Percentiles rank a stretch among this genome's conserved stretches.
Conservation (phyloP, 768 basidiomycete genomes). For the Pulveroboletus ravenelii region DNA sequence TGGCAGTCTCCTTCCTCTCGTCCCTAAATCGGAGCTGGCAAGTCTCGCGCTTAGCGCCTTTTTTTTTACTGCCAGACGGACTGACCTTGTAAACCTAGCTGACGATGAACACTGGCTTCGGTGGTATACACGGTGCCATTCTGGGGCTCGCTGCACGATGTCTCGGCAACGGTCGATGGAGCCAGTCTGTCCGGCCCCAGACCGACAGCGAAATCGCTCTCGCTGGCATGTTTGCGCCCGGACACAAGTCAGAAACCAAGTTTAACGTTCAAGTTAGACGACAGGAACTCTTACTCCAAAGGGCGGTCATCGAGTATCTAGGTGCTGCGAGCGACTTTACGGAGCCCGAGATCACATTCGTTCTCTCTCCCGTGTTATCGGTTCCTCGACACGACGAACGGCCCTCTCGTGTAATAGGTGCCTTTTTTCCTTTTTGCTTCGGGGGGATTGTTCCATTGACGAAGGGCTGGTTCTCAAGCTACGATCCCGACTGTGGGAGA, state of each 20-base stretch:
- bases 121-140: constrained; percentile 77
- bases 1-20: constrained; percentile 59
- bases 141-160: constrained; percentile 69
- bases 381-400: constrained; percentile 56
- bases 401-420: constrained; percentile 53
- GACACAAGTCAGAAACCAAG: constrained; percentile 47
- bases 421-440: not conserved
- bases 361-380: constrained; percentile 64
- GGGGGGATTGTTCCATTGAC: not conserved
- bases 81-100: constrained; percentile 31
- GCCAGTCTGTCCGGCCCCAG: constrained; percentile 52
- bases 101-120: constrained; percentile 74
- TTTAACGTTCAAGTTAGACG: constrained; percentile 56
- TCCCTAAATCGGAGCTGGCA: constrained; percentile 77
- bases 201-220: constrained; percentile 62
- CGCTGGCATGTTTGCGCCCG: constrained; percentile 50
- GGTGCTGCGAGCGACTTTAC: constrained; percentile 71
- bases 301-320: constrained; percentile 61
- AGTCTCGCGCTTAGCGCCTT: constrained; percentile 21
- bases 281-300: constrained; percentile 55
- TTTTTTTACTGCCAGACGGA: not conserved
- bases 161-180: constrained; percentile 57
- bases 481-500: constrained; percentile 76
- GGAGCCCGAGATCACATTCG: constrained; percentile 70
- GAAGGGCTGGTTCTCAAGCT: constrained; percentile 34